Percentiles rank a stretch among this genome's conserved stretches.
phyloP scores from a whole-genome alignment of 495 filamentous ascomycete species.

The Immersiella caudata region DNA sequence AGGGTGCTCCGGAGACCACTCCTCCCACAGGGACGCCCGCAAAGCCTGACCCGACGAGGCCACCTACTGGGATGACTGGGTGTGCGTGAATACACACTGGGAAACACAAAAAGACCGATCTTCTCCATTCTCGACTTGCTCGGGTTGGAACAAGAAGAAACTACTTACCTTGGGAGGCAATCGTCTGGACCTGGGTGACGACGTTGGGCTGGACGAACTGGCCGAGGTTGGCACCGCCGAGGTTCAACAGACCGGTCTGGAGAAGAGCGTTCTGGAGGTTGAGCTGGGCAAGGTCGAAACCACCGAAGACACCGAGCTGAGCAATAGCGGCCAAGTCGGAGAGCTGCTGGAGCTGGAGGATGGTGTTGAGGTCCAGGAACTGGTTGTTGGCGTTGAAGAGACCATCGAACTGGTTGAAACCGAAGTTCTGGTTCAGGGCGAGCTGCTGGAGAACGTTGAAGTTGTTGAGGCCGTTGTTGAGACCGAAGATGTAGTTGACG shows the following conservation, averaged over 20 bases:
- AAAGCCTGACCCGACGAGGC: conserved; percentile 2
- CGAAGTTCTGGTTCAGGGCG: conserved; percentile 23
- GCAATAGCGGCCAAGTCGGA: conserved; percentile 45
- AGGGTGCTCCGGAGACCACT: conserved; percentile 2
- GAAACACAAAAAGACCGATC: conserved; percentile 5
- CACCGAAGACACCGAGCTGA: conserved; percentile 47
- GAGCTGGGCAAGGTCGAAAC: conserved; percentile 47
- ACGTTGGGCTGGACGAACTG: conserved; percentile 43
- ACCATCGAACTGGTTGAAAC: conserved; percentile 47
- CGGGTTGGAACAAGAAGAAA: conserved; percentile 7
- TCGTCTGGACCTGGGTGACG: conserved; percentile 41
- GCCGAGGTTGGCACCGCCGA: conserved; percentile 43
- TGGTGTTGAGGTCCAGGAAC: conserved; percentile 37
- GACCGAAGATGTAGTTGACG: conserved; percentile 50
- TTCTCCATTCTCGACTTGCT: conserved; percentile 4
- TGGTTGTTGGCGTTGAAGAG: conserved; percentile 39
- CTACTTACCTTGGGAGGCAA: conserved; percentile 39
- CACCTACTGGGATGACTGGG: conserved; percentile 20
- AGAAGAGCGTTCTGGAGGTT: conserved; percentile 42
- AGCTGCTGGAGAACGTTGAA: conserved; percentile 45
- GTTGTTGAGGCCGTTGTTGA: conserved; percentile 43
- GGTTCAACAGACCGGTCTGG: conserved; percentile 26
- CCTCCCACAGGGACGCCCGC: neutral
- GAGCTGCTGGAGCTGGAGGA: conserved; percentile 50
- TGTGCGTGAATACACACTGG: conserved; percentile 29